phyloP scores from a whole-genome alignment of 1,284 basidiomycete genomes.

The Neolentinus lepideus region DNA sequence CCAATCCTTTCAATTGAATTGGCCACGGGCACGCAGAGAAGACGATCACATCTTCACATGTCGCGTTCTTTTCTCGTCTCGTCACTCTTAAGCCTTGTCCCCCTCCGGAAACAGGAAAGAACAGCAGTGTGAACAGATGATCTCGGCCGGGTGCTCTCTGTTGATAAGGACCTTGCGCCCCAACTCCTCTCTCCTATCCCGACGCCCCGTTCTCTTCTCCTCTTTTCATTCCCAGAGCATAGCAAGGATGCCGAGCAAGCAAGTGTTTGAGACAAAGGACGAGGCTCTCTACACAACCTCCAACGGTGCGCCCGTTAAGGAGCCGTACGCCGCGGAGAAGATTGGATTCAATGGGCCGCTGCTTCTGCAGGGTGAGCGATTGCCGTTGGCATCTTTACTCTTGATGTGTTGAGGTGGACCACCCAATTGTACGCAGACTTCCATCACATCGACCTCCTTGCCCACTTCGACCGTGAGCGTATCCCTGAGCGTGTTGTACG shows the following conservation, averaged over 20 bases:
- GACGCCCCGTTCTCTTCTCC: neutral
- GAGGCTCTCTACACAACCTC: constrained; percentile 76
- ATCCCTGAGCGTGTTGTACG: constrained; percentile 90
- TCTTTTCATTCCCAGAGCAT: neutral
- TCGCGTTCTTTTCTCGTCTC: constrained; percentile 1
- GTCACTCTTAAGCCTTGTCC: neutral
- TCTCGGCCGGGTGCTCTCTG: neutral
- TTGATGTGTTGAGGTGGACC: constrained; percentile 1
- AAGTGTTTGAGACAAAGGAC: constrained; percentile 50
- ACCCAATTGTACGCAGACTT: constrained; percentile 50
- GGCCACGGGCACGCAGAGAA: neutral
- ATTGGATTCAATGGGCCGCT: constrained; percentile 75
- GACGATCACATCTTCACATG: constrained; percentile 1
- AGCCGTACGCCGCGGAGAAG: constrained; percentile 76
- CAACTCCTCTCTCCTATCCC: constrained; percentile 1
- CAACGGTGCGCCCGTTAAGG: constrained; percentile 66
- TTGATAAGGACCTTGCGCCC: constrained; percentile 8
- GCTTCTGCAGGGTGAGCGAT: constrained; percentile 67
- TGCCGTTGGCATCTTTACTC: neutral
- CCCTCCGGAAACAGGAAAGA: neutral
- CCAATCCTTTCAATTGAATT: neutral
- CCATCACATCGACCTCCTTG: constrained; percentile 82
- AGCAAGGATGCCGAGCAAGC: constrained; percentile 52
- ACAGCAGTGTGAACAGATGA: constrained; percentile 3
- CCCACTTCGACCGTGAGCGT: constrained; percentile 91